phyloP scores from a whole-genome alignment of 805 yeast species.

The Nakazawaea holstii region DNA sequence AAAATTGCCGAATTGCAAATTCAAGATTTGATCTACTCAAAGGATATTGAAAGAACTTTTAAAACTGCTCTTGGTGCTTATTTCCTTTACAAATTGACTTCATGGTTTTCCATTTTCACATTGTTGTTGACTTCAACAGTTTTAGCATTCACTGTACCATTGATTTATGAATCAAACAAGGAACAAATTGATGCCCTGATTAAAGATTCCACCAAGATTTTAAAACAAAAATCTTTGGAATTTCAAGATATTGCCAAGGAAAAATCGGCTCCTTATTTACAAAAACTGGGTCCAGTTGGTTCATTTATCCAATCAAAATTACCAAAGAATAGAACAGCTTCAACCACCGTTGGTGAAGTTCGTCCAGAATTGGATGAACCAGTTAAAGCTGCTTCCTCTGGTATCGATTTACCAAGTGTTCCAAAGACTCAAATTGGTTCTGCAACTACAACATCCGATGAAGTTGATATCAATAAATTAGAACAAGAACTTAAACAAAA shows the following conservation, averaged over 20 bases:
- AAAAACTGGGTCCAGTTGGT: conserved; percentile 63
- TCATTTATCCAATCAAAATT: conserved; percentile 49
- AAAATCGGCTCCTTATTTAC: conserved; percentile 51
- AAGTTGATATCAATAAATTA: conserved; percentile 11
- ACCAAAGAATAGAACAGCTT: conserved; percentile 63
- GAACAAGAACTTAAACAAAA: conserved; percentile 6
- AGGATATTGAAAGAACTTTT: conserved; percentile 66
- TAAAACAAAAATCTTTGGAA: conserved; percentile 47
- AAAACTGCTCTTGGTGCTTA: conserved; percentile 66
- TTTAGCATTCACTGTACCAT: conserved; percentile 69
- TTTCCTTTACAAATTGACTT: conserved; percentile 64
- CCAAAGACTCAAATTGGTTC: conserved; percentile 2
- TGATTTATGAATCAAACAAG: conserved; percentile 67
- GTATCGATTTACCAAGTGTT: conserved; percentile 9
- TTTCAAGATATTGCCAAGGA: conserved; percentile 30
- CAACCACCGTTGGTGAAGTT: conserved; percentile 49
- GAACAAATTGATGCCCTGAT: conserved; percentile 68
- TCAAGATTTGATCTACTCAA: conserved; percentile 59
- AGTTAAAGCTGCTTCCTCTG: conserved; percentile 2
- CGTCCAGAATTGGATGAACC: conserved; percentile 6
- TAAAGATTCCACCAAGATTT: conserved; percentile 37
- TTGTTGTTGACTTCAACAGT: conserved; percentile 53
- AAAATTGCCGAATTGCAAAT: conserved; percentile 46
- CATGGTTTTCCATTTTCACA: conserved; percentile 69
- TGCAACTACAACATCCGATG: neutral